Evolutionary conservation across 2,329 filamentous ascomycete species (phyloP).

Genomic region (Chalara sp.): DNA sequence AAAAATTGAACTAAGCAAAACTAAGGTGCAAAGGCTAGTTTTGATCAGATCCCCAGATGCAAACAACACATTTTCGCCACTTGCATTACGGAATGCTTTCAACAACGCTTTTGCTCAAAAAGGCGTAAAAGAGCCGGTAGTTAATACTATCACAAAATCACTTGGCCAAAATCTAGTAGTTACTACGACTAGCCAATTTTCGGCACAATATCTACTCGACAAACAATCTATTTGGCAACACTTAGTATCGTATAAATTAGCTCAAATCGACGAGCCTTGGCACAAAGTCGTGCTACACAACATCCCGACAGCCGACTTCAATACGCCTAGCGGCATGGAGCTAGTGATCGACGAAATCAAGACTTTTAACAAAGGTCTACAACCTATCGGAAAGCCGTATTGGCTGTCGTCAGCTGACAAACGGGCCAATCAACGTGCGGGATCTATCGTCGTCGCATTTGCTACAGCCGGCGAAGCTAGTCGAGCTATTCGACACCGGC

Average conservation of each 20-base stretch:
- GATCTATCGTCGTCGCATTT: conserved; percentile 1
- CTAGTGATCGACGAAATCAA: neutral
- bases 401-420: conserved; percentile 1
- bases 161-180: neutral
- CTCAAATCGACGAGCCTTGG: neutral
- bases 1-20: neutral
- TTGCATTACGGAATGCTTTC: neutral
- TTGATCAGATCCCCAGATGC: too few relatives aligned
- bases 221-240: neutral
- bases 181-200: neutral
- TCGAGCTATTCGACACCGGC: conserved; percentile 1
- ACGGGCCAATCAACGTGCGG: neutral
- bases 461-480: neutral
- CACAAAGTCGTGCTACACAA: neutral
- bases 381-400: neutral
- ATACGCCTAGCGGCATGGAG: neutral
- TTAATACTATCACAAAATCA: neutral
- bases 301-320: neutral
- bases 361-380: conserved; percentile 1
- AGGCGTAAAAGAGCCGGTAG: neutral
- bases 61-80: neutral
- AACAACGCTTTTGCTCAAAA: neutral
- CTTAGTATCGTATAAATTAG: neutral
- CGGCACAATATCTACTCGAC: neutral
- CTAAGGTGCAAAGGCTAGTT: too few relatives aligned